Evolutionary conservation across 2,329 filamentous ascomycete species (phyloP).

Genomic region (Aspergillus fischeri): DNA sequence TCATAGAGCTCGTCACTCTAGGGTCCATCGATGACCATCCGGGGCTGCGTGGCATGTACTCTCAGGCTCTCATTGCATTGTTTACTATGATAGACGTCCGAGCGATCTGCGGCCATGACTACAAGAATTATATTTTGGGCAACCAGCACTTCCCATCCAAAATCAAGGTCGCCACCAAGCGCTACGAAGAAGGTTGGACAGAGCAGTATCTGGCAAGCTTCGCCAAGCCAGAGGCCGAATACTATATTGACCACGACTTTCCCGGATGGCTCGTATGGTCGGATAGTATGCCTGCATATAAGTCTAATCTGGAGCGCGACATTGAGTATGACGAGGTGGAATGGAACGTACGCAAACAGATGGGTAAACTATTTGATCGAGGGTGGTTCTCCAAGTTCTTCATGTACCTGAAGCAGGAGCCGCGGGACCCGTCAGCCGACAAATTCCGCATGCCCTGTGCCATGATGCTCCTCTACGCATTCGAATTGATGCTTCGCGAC

Average conservation of each 20-base stretch:
- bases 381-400: conserved; percentile 88
- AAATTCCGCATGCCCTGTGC: conserved; percentile 86
- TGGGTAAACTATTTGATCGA: conserved; percentile 73
- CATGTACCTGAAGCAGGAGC: conserved; percentile 92
- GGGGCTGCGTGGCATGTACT: conserved; percentile 74
- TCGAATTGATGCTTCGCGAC: conserved; percentile 77
- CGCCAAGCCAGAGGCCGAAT: conserved; percentile 70
- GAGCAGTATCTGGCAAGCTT: conserved; percentile 73
- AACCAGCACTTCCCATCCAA: conserved; percentile 75
- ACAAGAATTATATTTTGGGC: conserved; percentile 79
- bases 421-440: conserved; percentile 74
- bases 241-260: conserved; percentile 87
- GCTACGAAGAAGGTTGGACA: conserved; percentile 76
- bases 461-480: conserved; percentile 81
- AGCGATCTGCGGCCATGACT: conserved; percentile 79
- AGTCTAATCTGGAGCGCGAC: conserved; percentile 61
- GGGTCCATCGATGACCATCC: conserved; percentile 91
- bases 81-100: conserved; percentile 87
- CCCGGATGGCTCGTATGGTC: conserved; percentile 97
- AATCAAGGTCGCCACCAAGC: conserved; percentile 66
- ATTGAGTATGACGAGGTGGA: conserved; percentile 81
- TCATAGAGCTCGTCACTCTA: conserved; percentile 75
- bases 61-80: conserved; percentile 70
- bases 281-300: conserved; percentile 76
- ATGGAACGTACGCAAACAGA: conserved; percentile 66